Evolutionary conservation across 352 stramenopile species (phyloP).

Genomic region (Phytophthora crassamura): DNA sequence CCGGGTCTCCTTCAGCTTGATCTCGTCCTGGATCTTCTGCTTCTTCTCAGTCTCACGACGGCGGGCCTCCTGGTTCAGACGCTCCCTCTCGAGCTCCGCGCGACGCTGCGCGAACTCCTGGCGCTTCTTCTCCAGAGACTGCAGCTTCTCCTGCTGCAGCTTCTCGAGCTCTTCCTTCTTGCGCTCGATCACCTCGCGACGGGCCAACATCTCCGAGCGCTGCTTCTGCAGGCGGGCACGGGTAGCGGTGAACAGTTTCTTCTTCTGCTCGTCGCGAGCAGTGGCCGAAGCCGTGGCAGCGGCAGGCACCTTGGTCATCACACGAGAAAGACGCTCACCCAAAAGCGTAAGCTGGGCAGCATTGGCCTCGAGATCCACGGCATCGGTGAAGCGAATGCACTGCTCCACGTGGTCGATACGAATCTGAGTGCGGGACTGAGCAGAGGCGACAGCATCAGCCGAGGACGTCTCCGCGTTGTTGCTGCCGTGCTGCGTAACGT

Average conservation of each 20-base stretch:
- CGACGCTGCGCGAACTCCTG: slow-evolving; percentile 74
- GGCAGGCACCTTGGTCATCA: slow-evolving; percentile 60
- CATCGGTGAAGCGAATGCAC: slow-evolving; percentile 86
- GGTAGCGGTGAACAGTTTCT: slow-evolving; percentile 79
- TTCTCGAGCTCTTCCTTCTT: slow-evolving; percentile 97
- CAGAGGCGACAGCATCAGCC: slow-evolving; percentile 47
- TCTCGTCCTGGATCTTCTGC: slow-evolving; percentile 96
- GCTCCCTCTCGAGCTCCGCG: slow-evolving; percentile 78
- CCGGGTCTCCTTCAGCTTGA: slow-evolving; percentile 92
- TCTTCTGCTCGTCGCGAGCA: slow-evolving; percentile 38
- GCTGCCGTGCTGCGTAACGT: slow-evolving; percentile 53
- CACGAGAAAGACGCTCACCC: slow-evolving; percentile 68
- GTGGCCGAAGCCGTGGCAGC: slow-evolving; percentile 24
- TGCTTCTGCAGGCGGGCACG: slow-evolving; percentile 71
- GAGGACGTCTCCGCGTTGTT: slow-evolving; percentile 65
- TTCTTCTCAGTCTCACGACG: slow-evolving; percentile 94
- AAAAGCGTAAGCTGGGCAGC: slow-evolving; percentile 76
- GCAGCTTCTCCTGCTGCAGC: slow-evolving; percentile 92
- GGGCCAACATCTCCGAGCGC: slow-evolving; percentile 88
- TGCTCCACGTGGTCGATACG: slow-evolving; percentile 87
- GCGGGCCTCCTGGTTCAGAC: slow-evolving; percentile 79
- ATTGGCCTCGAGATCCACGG: slow-evolving; percentile 81
- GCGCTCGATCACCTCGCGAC: slow-evolving; percentile 96
- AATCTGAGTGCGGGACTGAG: slow-evolving; percentile 72
- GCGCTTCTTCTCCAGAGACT: slow-evolving; percentile 86